Evolutionary conservation across 345 rosid species (phyloP).

Genomic region (Atalantia buxifolia): DNA sequence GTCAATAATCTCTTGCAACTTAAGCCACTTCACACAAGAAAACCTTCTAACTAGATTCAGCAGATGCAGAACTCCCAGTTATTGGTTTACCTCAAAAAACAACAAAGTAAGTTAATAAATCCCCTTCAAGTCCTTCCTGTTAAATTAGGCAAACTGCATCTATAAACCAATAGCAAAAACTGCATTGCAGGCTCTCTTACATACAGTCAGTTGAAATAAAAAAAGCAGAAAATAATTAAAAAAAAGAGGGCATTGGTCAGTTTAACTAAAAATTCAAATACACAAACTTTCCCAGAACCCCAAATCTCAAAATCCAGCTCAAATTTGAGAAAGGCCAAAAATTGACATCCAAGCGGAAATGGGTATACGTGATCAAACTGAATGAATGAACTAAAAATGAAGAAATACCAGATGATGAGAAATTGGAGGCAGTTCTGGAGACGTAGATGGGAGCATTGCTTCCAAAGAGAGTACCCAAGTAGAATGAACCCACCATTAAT

Average conservation of each 20-base stretch:
- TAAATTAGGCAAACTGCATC: neutral
- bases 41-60: neutral
- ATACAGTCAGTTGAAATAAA: neutral
- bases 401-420: conserved; percentile 27
- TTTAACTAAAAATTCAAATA: neutral
- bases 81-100: neutral
- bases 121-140: neutral
- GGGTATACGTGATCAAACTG: neutral
- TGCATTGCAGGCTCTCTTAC: neutral
- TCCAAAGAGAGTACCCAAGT: conserved; percentile 76
- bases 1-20: neutral
- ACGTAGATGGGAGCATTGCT: conserved; percentile 49
- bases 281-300: neutral
- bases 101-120: neutral
- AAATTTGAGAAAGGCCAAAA: no score
- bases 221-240: no score
- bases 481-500: conserved; percentile 75
- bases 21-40: no score
- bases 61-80: no score
- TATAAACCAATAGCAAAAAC: neutral
- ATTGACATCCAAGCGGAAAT: neutral
- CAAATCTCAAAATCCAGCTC: neutral
- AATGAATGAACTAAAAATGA: neutral
- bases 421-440: conserved; percentile 30
- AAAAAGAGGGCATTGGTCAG: neutral